Evolutionary conservation across 371 early-diverging fungal species (phyloP), one percentile per base, ranked within the genome.

Genomic region (Zopfochytrium polystomum): DNA sequence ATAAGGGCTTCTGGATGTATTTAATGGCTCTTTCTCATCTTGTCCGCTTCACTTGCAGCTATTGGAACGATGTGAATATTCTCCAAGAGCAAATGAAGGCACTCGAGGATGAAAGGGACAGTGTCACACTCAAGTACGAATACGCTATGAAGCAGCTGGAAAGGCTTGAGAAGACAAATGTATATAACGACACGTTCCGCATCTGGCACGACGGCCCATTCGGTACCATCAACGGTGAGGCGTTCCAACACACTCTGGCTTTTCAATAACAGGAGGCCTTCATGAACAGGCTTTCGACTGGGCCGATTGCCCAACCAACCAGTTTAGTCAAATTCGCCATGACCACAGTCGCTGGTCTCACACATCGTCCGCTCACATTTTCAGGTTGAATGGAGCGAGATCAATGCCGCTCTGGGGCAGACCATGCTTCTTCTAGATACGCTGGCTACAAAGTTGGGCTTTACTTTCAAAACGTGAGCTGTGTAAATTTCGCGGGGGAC

Each of bases 401-500:
- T 97, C 56, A 97, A 97, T 74, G 95, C 97, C 0, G 97, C 92
- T 0, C 88, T 93, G 90, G 97, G 96, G 2, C 95, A 95, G 62
- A 85, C 91, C 0, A 58, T 92, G 25, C 73, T 96, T 26, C 70
- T 95, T 52, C 66, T 97, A 18, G 90, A 93, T 66, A 91, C 92
- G 0, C 82, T 95, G 5, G 91, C 94, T 13, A 85, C 81, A 64
- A 87, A 88, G 63, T 81, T 94, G 26, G 82, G 83, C 20, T 91
- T 91, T 61, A 82, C 84, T 30, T 94, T 95, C 63, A 79, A 88
- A 72, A 84, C 74, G 84, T 89, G 80, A 55, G 57, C 32, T 25
- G 20, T 3, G 15, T 9, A 13, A 18, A 5, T 6, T 52, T 61
- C 42, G 25, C 33, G 23, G 35, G 26, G 7, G 18, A 25, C 22